phyloP scores from a whole-genome alignment of 1,284 basidiomycete species.

The Fomes fomentarius region DNA sequence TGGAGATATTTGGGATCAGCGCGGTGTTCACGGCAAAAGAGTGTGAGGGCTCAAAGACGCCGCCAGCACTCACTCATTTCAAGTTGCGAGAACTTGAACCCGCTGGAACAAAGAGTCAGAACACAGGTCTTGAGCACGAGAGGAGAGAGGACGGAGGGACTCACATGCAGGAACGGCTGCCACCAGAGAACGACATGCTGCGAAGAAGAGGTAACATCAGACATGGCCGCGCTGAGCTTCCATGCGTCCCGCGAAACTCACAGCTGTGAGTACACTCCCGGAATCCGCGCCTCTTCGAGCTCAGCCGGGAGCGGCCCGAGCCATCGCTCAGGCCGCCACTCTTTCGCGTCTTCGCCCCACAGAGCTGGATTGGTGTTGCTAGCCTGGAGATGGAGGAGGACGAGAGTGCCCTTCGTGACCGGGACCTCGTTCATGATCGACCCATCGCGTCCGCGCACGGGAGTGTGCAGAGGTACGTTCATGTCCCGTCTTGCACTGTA shows the following conservation, averaged over 20 bases:
- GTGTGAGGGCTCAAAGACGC: too few species aligned
- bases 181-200: conserved; percentile 39
- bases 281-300: conserved; percentile 17
- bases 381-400: conserved; percentile 20
- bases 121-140: too few species aligned
- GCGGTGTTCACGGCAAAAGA: too few species aligned
- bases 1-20: not conserved
- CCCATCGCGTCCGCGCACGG: conserved; percentile 19
- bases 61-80: conserved; percentile 37
- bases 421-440: conserved; percentile 16
- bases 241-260: conserved; percentile 1
- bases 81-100: conserved; percentile 39
- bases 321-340: conserved; percentile 30
- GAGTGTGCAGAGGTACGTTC: conserved; percentile 14
- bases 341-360: conserved; percentile 28
- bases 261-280: conserved; percentile 25
- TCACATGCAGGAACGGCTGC: conserved; percentile 38
- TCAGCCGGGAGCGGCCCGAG: conserved; percentile 11
- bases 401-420: conserved; percentile 14
- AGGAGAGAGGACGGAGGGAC: conserved; percentile 1
- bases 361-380: conserved; percentile 20
- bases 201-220: too few species aligned
- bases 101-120: conserved; percentile 21
- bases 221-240: too few species aligned
- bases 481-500: conserved; percentile 15